phyloP scores from a whole-genome alignment of 2,329 filamentous ascomycete genomes.

The Leptographium wingfieldii region DNA sequence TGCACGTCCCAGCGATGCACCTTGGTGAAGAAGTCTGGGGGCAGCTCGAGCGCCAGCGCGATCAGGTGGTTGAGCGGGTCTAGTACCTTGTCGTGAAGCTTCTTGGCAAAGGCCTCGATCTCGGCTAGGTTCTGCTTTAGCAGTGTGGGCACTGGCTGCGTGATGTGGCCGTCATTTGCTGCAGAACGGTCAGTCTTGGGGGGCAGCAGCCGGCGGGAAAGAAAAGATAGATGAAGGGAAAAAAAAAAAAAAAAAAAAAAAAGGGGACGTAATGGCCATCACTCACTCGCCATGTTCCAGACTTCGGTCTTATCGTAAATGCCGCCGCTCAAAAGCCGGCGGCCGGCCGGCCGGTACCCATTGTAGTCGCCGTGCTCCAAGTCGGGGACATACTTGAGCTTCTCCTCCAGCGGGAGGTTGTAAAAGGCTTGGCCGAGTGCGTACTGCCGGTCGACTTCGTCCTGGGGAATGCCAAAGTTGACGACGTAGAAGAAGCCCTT shows the following conservation, averaged over 20 bases:
- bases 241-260: not conserved
- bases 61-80: slow-evolving; percentile 43
- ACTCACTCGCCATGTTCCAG: slow-evolving; percentile 45
- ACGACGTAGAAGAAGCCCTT: slow-evolving; percentile 42
- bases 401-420: slow-evolving; percentile 37
- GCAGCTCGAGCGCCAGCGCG: slow-evolving; percentile 44
- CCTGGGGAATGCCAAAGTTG: slow-evolving; percentile 43
- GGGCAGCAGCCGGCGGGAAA: not conserved
- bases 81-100: slow-evolving; percentile 32
- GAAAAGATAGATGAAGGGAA: not conserved
- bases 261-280: not conserved
- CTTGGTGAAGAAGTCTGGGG: slow-evolving; percentile 41
- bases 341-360: slow-evolving; percentile 34
- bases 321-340: slow-evolving; percentile 14
- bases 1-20: slow-evolving; percentile 42
- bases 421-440: slow-evolving; percentile 39
- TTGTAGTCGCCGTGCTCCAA: slow-evolving; percentile 37
- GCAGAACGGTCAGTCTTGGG: not conserved
- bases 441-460: slow-evolving; percentile 42
- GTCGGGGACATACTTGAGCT: slow-evolving; percentile 34
- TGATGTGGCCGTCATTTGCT: slow-evolving; percentile 23
- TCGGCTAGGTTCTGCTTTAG: slow-evolving; percentile 35
- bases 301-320: slow-evolving; percentile 43
- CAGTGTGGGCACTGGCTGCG: slow-evolving; percentile 31
- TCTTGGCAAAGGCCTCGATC: slow-evolving; percentile 38